Base-by-base conservation (phyloP, 2,329 filamentous ascomycete genomes). In the Penicillium hordei region DNA sequence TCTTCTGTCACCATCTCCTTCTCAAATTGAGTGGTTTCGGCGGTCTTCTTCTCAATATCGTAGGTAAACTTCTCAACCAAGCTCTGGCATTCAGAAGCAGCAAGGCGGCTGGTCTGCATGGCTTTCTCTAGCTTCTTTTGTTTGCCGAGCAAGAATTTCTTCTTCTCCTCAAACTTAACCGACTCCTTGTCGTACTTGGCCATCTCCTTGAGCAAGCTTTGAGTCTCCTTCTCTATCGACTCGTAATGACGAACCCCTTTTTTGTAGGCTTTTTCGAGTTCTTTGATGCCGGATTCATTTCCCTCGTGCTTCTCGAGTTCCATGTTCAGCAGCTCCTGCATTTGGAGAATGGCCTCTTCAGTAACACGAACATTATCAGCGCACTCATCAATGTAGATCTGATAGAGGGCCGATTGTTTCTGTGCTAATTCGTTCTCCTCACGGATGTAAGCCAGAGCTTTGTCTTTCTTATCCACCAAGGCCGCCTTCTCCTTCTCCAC, bases 101-200 rank as follows among this genome's bases (percentile, higher is more conserved):
- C 86, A 57, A 88, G 87, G 62, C 90, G 90, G 59, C 90, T 91
- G 45, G 87, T 89, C 54, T 86, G 82, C 60, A 94, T 90, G 0
- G 89, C 85, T 78, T 96, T 97, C 65, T 97, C 91, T 15, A 96
- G 83, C 78, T 99, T 99, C 80, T 94, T 96, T 68, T 90, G 88
- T 79, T 99, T 99, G 69, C 88, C 89, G 2, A 84, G 81, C 64
- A 99, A 78, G 75, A 97, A 97, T 73, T 99, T 99, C 73, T 89
- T 89, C 81, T 97, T 97, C 76, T 99, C 95, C 64, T 97, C 93
- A 65, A 96, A 93, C 71, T 99, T 99, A 76, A 99, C 94, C 23
- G 88, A 88, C 71, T 97, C 94, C 72, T 97, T 96, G 70, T 99
- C 95, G 61, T 95, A 92, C 71, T 93, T 93, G 44, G 91, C 87